Conservation (phyloP, 2,329 filamentous ascomycete species). For the Fusarium sp. region DNA sequence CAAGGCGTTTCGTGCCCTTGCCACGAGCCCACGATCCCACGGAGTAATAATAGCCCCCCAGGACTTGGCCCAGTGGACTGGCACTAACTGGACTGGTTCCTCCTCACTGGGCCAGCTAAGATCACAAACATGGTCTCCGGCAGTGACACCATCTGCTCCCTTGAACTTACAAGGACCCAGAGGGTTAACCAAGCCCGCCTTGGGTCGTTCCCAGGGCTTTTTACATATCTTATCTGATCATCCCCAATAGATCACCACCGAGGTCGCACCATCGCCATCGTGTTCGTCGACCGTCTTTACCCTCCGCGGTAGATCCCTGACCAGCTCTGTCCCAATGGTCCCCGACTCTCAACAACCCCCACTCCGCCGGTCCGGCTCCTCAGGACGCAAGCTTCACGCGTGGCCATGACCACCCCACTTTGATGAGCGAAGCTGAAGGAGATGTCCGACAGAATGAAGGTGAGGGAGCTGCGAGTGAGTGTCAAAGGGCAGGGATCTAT, state of each 20-base stretch:
- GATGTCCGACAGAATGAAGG: neutral
- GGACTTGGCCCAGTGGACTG: slow-evolving; percentile 11
- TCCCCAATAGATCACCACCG: slow-evolving; percentile 53
- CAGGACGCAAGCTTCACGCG: slow-evolving; percentile 16
- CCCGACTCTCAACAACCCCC: slow-evolving; percentile 23
- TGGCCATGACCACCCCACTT: slow-evolving; percentile 26
- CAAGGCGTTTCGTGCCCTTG: slow-evolving; percentile 18
- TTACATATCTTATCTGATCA: slow-evolving; percentile 41
- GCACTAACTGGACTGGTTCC: slow-evolving; percentile 7
- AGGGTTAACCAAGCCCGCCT: slow-evolving; percentile 15
- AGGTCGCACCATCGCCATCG: slow-evolving; percentile 34
- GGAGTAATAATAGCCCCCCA: slow-evolving; percentile 18
- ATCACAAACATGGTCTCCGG: slow-evolving; percentile 17
- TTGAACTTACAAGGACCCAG: slow-evolving; percentile 15
- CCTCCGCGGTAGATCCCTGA: slow-evolving; percentile 21
- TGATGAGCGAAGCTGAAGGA: slow-evolving; percentile 18
- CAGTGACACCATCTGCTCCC: slow-evolving; percentile 23
- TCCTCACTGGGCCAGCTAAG: slow-evolving; percentile 7
- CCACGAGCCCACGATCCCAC: slow-evolving; percentile 16
- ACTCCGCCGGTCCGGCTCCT: slow-evolving; percentile 26
- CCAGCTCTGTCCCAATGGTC: slow-evolving; percentile 11
- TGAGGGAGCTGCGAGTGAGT: neutral
- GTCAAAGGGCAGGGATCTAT: neutral
- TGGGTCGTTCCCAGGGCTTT: slow-evolving; percentile 1
- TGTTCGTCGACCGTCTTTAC: neutral